Percentiles rank a stretch among this genome's conserved stretches.
Conservation (phyloP, 2,329 filamentous ascomycete species). For the Calonectria hongkongensis region DNA sequence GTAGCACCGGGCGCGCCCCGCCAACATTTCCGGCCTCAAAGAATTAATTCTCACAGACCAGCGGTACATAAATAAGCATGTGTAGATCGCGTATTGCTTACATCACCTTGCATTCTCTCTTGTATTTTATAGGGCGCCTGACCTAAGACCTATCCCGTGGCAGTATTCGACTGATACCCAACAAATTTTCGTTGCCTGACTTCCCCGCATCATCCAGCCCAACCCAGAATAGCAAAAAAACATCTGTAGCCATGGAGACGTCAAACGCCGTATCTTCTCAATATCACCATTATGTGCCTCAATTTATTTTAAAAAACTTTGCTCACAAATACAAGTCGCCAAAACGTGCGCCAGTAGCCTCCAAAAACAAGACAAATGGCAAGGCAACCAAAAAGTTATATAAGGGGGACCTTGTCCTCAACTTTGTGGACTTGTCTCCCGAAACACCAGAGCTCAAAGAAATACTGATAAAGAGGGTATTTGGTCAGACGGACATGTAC, state of each 20-base stretch:
- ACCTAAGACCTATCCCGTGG: too few species aligned
- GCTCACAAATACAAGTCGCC: slow-evolving; percentile 4
- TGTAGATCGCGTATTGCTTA: too few species aligned
- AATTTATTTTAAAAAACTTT: slow-evolving; percentile 9
- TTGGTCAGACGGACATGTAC: slow-evolving; percentile 55
- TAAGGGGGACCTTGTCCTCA: slow-evolving; percentile 52
- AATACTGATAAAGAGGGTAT: slow-evolving; percentile 47
- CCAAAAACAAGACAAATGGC: not conserved
- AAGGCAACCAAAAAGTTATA: slow-evolving; percentile 22
- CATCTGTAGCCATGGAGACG: not conserved
- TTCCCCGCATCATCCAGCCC: not conserved
- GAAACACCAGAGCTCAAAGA: slow-evolving; percentile 45
- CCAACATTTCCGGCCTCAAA: too few species aligned
- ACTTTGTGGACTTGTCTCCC: slow-evolving; percentile 48
- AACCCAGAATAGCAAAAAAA: not conserved
- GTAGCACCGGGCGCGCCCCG: too few species aligned
- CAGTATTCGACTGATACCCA: not conserved
- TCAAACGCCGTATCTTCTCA: not conserved
- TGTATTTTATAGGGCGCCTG: too few species aligned
- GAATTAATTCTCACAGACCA: too few species aligned
- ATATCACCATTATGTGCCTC: slow-evolving; percentile 9
- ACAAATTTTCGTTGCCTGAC: not conserved
- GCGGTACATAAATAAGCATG: too few species aligned
- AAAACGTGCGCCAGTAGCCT: not conserved
- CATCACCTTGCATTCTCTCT: too few species aligned